These are phyloP conservation scores for Coemansia sp. DNA, from an alignment of 192 early-diverging fungal species.

Conservation along the genomic window DNA sequence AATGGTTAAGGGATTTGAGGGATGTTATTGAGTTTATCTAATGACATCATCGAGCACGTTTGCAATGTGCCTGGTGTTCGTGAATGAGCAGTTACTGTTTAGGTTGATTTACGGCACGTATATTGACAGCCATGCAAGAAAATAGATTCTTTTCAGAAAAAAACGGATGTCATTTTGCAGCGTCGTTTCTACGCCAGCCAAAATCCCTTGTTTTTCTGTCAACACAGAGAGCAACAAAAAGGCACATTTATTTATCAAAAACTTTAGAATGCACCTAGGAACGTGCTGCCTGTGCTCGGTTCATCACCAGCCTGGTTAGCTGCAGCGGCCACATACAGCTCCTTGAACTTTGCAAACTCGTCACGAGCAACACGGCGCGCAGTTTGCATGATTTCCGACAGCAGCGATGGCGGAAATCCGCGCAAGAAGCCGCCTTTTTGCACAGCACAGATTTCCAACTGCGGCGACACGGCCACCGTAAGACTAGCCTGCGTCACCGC, in stretches of 20 bases:
- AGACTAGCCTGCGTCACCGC: constrained; percentile 78
- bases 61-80: background rate
- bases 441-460: constrained; percentile 78
- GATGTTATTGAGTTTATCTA: background rate
- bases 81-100: background rate
- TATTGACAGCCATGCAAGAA: background rate
- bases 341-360: constrained; percentile 25
- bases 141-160: background rate
- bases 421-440: constrained; percentile 69
- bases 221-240: background rate
- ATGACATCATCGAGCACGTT: constrained; percentile 15
- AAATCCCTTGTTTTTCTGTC: background rate
- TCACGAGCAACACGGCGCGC: constrained; percentile 34
- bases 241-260: background rate
- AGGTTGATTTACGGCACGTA: background rate
- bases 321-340: constrained; percentile 24
- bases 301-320: constrained; percentile 13
- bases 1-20: background rate
- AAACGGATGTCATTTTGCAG: background rate
- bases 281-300: constrained; percentile 49
- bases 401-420: constrained; percentile 44
- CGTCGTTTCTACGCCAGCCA: background rate
- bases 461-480: constrained; percentile 76
- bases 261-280: constrained; percentile 44
- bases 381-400: constrained; percentile 43